Percentiles rank a stretch among this genome's conserved stretches.
Evolutionary conservation across 23 red algal genomes (phyloP).

Genomic region (Cyanidium caldarium): DNA sequence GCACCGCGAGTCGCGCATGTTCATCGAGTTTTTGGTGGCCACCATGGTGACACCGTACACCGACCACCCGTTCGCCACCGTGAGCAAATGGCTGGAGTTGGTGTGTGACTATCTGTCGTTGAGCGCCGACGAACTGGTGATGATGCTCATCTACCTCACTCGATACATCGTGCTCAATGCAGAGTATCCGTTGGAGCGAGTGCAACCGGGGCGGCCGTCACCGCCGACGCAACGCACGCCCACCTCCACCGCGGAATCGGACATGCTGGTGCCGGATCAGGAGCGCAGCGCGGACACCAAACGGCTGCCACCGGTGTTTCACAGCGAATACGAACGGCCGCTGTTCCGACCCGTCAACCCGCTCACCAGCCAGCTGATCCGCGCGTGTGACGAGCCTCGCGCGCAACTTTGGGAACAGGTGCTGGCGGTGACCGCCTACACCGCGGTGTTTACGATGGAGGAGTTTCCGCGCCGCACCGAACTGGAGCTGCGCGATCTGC

Average conservation of each 20-base stretch:
- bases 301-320: background rate
- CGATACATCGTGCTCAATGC: conserved; percentile 25
- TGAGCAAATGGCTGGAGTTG: conserved; percentile 82
- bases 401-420: conserved; percentile 91
- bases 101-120: conserved; percentile 78
- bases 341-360: background rate
- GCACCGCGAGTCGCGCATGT: background rate
- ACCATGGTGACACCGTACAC: conserved; percentile 3
- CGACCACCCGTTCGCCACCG: conserved; percentile 28
- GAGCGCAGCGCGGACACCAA: conserved; percentile 7
- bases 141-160: conserved; percentile 42
- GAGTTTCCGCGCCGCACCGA: conserved; percentile 78
- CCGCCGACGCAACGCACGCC: too few species aligned
- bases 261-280: conserved; percentile 16
- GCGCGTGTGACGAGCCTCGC: background rate
- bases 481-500: conserved; percentile 66
- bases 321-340: background rate
- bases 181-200: background rate
- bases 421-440: conserved; percentile 61
- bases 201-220: conserved; percentile 10
- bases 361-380: background rate
- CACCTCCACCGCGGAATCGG: background rate
- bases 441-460: conserved; percentile 67
- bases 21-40: background rate
- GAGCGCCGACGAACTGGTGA: conserved; percentile 69